These are phyloP conservation scores for Trifolium subterraneum DNA, from an alignment of 306 rosid genomes.

Conservation along the genomic window DNA sequence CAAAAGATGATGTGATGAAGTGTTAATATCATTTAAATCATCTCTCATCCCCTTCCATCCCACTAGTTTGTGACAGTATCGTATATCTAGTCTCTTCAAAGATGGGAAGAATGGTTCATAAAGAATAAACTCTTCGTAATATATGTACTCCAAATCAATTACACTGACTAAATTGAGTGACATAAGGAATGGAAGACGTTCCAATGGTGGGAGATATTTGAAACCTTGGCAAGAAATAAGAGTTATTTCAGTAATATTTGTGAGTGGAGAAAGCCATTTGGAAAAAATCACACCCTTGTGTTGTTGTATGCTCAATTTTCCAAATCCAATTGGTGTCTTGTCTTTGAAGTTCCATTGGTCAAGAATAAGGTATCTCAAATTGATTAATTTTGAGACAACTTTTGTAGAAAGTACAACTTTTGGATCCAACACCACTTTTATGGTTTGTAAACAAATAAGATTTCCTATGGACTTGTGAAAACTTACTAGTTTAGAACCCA, in stretches of 20 bases:
- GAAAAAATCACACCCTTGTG: background rate
- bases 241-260: background rate
- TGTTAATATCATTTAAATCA: background rate
- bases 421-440: background rate
- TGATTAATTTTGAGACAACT: background rate
- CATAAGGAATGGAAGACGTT: conserved; percentile 32
- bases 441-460: conserved; percentile 7
- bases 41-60: background rate
- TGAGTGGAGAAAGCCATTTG: background rate
- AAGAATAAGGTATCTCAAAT: conserved; percentile 37
- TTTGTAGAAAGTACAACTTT: background rate
- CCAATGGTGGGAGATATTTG: conserved; percentile 9
- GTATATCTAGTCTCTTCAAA: background rate
- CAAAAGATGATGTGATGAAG: background rate
- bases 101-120: conserved; percentile 2
- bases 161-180: no score
- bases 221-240: background rate
- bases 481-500: no score
- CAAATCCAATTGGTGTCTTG: background rate
- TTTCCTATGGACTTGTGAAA: no score
- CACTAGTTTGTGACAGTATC: background rate
- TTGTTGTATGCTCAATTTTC: background rate
- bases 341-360: no score
- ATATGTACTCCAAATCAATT: conserved; percentile 33
- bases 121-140: background rate